Conservation (phyloP, 2,329 filamentous ascomycete genomes). For the Penicillium griseofulvum region DNA sequence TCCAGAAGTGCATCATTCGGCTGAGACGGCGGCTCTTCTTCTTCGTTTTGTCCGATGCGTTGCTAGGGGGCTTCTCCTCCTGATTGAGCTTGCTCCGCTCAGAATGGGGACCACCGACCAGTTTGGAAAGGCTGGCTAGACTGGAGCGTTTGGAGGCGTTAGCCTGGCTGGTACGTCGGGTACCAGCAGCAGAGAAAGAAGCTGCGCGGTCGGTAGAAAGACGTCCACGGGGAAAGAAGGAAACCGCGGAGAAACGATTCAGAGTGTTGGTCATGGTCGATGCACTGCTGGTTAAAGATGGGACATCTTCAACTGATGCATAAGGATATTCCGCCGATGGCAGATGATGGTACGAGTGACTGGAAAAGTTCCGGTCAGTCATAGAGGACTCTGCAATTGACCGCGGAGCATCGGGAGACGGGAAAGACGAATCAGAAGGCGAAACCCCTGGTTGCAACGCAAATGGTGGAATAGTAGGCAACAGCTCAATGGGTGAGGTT, state of each 20-base stretch:
- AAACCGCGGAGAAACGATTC: conserved; percentile 43
- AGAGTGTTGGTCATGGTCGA: conserved; percentile 47
- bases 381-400: conserved; percentile 43
- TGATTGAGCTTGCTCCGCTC: conserved; percentile 47
- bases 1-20: conserved; percentile 51
- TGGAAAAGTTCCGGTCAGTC: conserved; percentile 41
- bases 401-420: conserved; percentile 47
- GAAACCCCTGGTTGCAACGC: conserved; percentile 39
- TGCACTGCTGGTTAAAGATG: conserved; percentile 50
- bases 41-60: conserved; percentile 40
- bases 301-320: conserved; percentile 49
- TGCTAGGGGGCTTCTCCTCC: conserved; percentile 44
- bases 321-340: conserved; percentile 41
- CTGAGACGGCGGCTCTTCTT: conserved; percentile 48
- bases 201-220: conserved; percentile 45
- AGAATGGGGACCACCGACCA: conserved; percentile 45
- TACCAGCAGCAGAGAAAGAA: conserved; percentile 44
- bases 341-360: conserved; percentile 36
- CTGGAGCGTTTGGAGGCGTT: conserved; percentile 47
- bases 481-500: conserved; percentile 44
- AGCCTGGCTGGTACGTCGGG: conserved; percentile 40
- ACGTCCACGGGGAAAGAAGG: conserved; percentile 41
- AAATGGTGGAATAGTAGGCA: conserved; percentile 40
- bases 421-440: conserved; percentile 43
- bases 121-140: conserved; percentile 49